Conservation (phyloP, 2,329 filamentous ascomycete species). For the Trichoderma guizhouense region DNA sequence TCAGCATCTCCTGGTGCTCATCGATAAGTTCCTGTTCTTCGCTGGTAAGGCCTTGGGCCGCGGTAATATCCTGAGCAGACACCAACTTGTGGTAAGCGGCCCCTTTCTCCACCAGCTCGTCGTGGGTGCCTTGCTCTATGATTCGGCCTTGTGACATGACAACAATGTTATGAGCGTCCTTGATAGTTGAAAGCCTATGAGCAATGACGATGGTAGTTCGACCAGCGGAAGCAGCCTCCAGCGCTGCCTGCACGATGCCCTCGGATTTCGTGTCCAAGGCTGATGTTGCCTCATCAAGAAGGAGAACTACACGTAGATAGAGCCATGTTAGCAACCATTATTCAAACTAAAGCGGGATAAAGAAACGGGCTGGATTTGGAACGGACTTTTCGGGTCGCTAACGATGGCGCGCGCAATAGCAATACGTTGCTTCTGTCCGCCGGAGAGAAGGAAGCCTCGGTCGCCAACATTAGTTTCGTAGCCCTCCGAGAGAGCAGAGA, state of each 20-base stretch:
- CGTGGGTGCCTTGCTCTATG: constrained; percentile 86
- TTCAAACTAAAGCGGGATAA: not conserved
- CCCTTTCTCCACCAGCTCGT: constrained; percentile 66
- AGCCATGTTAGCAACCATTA: not conserved
- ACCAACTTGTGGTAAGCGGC: constrained; percentile 83
- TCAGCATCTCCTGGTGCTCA: constrained; percentile 48
- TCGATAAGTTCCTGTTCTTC: constrained; percentile 52
- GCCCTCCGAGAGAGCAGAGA: constrained; percentile 74
- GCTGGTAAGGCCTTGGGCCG: constrained; percentile 50
- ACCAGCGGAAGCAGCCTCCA: constrained; percentile 80
- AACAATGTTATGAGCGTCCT: constrained; percentile 90
- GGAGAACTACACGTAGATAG: constrained; percentile 53
- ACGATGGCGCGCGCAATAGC: constrained; percentile 90
- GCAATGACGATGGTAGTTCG: constrained; percentile 96
- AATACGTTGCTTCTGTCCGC: constrained; percentile 95
- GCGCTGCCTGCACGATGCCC: constrained; percentile 86
- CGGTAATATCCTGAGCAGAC: constrained; percentile 78
- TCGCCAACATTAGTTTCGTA: constrained; percentile 97
- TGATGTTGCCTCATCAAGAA: constrained; percentile 93
- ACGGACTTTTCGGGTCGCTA: constrained; percentile 74
- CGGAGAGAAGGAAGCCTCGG: constrained; percentile 85
- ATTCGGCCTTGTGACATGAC: constrained; percentile 86
- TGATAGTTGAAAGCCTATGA: constrained; percentile 91
- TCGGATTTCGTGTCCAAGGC: constrained; percentile 93
- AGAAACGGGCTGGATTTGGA: not conserved